Conservation (phyloP, 192 early-diverging fungal genomes). For the Coemansia sp. region DNA sequence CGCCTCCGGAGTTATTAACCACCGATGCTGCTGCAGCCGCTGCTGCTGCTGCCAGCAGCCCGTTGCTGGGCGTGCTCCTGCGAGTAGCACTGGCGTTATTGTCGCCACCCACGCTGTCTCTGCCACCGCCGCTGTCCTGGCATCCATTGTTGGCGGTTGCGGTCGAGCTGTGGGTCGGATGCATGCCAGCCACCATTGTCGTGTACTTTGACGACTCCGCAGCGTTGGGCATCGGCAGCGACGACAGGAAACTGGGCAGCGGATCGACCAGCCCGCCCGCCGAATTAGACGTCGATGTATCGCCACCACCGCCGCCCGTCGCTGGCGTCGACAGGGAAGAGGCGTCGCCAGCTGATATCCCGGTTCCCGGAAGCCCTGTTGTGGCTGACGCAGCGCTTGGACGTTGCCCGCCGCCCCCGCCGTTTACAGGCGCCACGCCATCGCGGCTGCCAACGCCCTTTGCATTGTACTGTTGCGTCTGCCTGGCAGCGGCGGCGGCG, state of each 20-base stretch:
- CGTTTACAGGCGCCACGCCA: too few species aligned
- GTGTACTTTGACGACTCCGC: conserved; percentile 33
- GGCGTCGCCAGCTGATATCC: too few species aligned
- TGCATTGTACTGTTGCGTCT: conserved; percentile 11
- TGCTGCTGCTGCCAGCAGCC: conserved; percentile 23
- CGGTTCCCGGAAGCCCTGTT: conserved; percentile 30
- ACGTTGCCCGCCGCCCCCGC: conserved; percentile 2
- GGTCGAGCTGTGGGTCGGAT: conserved; percentile 5
- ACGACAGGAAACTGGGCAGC: conserved; percentile 35
- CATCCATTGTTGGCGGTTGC: background rate
- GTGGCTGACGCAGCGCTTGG: conserved; percentile 25
- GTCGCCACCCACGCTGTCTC: too few species aligned
- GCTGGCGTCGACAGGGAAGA: too few species aligned
- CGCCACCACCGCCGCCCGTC: too few species aligned
- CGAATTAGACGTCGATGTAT: conserved; percentile 13
- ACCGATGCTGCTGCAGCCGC: conserved; percentile 28
- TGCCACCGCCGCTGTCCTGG: background rate
- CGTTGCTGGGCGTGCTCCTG: conserved; percentile 7
- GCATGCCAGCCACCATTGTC: conserved; percentile 14
- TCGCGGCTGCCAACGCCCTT: background rate
- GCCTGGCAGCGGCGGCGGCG: conserved; percentile 9
- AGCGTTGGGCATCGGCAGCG: conserved; percentile 18
- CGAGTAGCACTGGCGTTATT: background rate
- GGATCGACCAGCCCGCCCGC: conserved; percentile 19
- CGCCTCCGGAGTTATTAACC: background rate